A percentile compares a stretch with the other conserved stretches of the same genome.
phyloP scores from a whole-genome alignment of 2,329 filamentous ascomycete genomes.

The Apiospora marii region DNA sequence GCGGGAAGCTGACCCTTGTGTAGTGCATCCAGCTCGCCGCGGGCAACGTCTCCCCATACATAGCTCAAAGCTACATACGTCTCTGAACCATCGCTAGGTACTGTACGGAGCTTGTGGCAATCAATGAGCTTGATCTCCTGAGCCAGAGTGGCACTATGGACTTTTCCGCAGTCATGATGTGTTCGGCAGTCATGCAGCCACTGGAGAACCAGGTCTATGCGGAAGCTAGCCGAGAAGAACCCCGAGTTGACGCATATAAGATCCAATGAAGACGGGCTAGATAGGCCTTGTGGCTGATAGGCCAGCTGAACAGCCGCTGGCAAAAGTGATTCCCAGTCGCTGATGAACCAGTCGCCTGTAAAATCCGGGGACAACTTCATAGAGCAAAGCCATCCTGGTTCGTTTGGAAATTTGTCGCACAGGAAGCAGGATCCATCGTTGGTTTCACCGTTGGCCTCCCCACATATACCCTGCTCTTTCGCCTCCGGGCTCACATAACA shows the following conservation, averaged over 20 bases:
- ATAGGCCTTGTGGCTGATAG: not conserved
- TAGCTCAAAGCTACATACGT: not conserved
- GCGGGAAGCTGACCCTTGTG: not conserved
- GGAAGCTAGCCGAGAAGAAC: not conserved
- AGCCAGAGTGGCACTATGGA: not conserved
- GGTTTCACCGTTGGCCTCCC: no score
- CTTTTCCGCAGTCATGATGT: not conserved
- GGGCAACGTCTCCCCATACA: not conserved
- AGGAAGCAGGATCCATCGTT: not conserved
- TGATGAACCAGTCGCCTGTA: not conserved
- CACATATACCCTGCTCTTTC: no score
- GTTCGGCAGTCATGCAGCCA: not conserved
- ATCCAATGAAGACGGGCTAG: not conserved
- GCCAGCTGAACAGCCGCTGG: not conserved
- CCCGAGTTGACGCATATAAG: not conserved
- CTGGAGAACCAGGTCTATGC: not conserved
- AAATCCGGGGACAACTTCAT: not conserved
- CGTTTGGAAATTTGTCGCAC: not conserved
- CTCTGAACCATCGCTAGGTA: not conserved
- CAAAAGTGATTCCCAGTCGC: not conserved
- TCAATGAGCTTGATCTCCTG: not conserved
- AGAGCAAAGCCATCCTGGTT: not conserved
- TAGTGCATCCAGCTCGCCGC: not conserved
- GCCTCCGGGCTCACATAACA: no score
- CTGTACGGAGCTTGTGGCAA: not conserved